Evolutionary conservation across 176 grass and related monocot genomes (phyloP), one percentile per base, ranked within the genome.

Genomic region (Cymbopogon citratus): DNA sequence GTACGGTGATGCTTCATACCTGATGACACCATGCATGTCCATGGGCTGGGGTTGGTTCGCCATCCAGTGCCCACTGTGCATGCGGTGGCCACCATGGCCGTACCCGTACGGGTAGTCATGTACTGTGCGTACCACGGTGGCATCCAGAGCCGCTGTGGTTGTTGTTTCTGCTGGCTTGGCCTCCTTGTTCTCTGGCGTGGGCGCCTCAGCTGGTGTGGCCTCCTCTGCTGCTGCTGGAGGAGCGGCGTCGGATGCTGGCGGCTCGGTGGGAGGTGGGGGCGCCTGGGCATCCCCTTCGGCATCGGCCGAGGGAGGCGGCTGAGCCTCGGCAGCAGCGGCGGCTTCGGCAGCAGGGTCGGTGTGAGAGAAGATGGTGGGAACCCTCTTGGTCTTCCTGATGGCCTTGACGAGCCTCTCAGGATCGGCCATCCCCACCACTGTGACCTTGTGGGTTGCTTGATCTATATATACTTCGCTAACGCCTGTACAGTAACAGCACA

Each of bases 331-430:
- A 2, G 31, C 31, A 33, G 38, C 83, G 16, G 82, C 29, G 71
- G 79, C 29, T 43, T 75, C 51, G 16, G 77, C 84, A 3, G 51
- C 23, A 4, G 81, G 88, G 6, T 93, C 67, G 0, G 83, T 85
- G 79, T 91, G 90, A 3, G 92, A 91, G 78, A 73, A 91, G 54
- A 98, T 84, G 0, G 90, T 94, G 13, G 95, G 88, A 8, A 84
- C 65, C 78, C 85, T 98, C 63, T 85, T 94, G 43, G 86, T 86
- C 84, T 87, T 91, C 91, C 82, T 98, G 79, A 98, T 94, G 46
- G 92, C 92, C 83, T 93, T 94, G n/a, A 93, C 64, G 11, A 98
- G 94, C 39, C 59, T 86, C 65, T 89, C 81, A 26, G 92, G 90
- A 54, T 98, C 88, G 7, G 82, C 88, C 21, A 85, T 87, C 35